Evolutionary conservation across 306 rosid genomes (phyloP).

Genomic region (Vicia villosa): DNA sequence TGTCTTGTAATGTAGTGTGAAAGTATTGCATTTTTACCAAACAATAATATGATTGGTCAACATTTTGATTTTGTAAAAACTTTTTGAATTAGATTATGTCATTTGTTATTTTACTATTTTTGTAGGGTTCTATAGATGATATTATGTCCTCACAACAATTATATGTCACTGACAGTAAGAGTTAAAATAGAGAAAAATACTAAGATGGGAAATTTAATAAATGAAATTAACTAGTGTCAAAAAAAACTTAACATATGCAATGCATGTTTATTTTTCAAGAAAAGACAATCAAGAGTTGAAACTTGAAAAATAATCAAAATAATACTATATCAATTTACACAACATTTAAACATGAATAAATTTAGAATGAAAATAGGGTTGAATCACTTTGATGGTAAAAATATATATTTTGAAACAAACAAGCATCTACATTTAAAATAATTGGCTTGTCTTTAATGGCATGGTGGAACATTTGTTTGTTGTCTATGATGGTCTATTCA

Average conservation of each 20-base stretch:
- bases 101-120: too few relatives aligned
- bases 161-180: too few relatives aligned
- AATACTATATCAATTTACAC: not conserved
- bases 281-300: not conserved
- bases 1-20: not conserved
- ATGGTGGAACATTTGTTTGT: constrained; percentile 42
- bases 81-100: not conserved
- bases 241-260: too few relatives aligned
- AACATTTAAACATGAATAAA: constrained; percentile 31
- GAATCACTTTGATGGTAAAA: constrained; percentile 37
- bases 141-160: too few relatives aligned
- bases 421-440: constrained; percentile 33
- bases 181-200: too few relatives aligned
- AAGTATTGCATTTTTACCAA: constrained; percentile 13
- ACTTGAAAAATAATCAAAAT: constrained; percentile 14
- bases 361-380: constrained; percentile 18
- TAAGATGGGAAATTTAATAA: too few relatives aligned
- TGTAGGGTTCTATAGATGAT: too few relatives aligned
- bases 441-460: constrained; percentile 40
- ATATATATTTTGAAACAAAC: constrained; percentile 1
- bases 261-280: too few relatives aligned
- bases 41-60: not conserved
- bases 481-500: constrained; percentile 35
- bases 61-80: not conserved
- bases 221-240: too few relatives aligned